These are phyloP conservation scores for Nemania abortiva DNA, from an alignment of 2,329 filamentous ascomycete species.

Conservation along the genomic window DNA sequence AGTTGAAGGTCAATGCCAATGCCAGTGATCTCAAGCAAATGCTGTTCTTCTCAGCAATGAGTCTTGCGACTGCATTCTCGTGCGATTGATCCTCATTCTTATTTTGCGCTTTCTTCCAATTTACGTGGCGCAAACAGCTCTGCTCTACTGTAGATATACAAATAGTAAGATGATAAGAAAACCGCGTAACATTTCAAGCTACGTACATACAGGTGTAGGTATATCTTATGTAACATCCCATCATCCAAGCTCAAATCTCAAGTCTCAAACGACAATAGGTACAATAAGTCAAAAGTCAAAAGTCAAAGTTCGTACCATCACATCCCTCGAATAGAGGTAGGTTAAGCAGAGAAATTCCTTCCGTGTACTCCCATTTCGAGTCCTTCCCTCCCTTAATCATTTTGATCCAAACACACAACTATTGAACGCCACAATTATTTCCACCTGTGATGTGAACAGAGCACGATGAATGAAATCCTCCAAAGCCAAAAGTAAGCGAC, in stretches of 20 bases:
- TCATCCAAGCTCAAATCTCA: conserved; percentile 10
- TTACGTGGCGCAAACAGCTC: background rate
- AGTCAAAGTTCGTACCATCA: conserved; percentile 6
- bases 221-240: conserved; percentile 23
- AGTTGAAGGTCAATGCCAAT: background rate
- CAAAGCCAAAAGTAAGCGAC: background rate
- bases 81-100: background rate
- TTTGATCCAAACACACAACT: conserved; percentile 11
- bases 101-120: background rate
- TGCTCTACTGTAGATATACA: no score
- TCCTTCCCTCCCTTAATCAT: background rate
- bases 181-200: background rate
- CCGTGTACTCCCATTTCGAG: no score
- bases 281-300: conserved; percentile 24
- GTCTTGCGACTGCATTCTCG: background rate
- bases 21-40: background rate
- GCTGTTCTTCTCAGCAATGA: background rate
- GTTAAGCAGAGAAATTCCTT: background rate
- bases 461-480: background rate
- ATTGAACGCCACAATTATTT: background rate
- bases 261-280: conserved; percentile 14
- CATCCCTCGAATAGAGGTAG: conserved; percentile 3
- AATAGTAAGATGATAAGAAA: background rate
- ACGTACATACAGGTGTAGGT: conserved; percentile 28
- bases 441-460: background rate